Base-by-base conservation (phyloP, 2,329 filamentous ascomycete genomes). In the Clathrospora elynae region DNA sequence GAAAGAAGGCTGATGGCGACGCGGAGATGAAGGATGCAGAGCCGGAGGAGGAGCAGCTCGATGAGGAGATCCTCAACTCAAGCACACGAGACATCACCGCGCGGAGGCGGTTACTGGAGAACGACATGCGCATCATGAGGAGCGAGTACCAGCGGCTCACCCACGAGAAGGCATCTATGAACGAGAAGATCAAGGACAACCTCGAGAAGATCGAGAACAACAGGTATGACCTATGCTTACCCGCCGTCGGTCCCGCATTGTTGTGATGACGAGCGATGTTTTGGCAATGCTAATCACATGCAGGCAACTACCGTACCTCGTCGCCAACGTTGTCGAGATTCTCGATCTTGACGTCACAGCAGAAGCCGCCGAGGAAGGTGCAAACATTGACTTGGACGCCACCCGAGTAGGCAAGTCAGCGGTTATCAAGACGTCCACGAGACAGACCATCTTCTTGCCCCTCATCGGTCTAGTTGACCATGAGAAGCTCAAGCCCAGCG, bases 131-230 rank as follows among this genome's bases (percentile, higher is more conserved):
- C 64, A 97, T 99, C 75, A 97, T 99, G 90, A 92, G 88, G 80
- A 96, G 90, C 79, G 93, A 99, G 74, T 90, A 84, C 63, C 91
- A 96, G 70, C 86, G 93, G 61, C 79, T 99, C 75, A 87, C 87
- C 63, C 93, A 99, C 66, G 93, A 99, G 76, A 96, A 96, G 77
- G 84, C 87, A 35, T 86, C 89, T 34, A 99, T 99, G 93, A 85
- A 85, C 45, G 92, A 97, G 73, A 97, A 96, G 79, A 97, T 99
- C 73, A 97, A 96, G 80, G 93, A 99, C 71, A 99, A 99, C 67
- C 77, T 89, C 65, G 95, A 99, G 61, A 99, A 99, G 83, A 99
- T 99, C 66, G 91, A 95, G 59, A 97, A 99, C 75, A 99, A 99
- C 78, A 84, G 90, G 91, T 95, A 77, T 57, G 79, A 12, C 23